Evolutionary conservation across 805 yeast genomes (phyloP).

Genomic region (Kuraishia borneana): DNA sequence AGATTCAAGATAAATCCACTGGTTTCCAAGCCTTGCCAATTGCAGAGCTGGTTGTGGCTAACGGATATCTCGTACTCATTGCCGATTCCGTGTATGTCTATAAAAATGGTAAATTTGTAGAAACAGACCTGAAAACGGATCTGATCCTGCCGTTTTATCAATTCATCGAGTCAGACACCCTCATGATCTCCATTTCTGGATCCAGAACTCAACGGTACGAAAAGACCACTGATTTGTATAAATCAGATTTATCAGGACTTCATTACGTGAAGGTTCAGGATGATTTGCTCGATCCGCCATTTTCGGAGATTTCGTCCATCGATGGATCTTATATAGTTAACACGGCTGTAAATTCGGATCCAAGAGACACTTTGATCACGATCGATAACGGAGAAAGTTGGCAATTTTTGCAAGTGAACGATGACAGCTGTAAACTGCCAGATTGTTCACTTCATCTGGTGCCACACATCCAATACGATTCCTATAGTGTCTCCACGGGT

Average conservation of each 20-base stretch:
- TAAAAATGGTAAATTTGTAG: no score
- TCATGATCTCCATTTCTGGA: no score
- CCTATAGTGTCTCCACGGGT: constrained; percentile 22
- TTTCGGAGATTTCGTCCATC: constrained; percentile 21
- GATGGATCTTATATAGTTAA: constrained; percentile 33
- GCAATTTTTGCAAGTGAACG: constrained; percentile 3
- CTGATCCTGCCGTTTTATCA: no score
- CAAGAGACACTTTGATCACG: constrained; percentile 6
- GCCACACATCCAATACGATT: constrained; percentile 8
- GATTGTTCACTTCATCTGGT: constrained; percentile 17
- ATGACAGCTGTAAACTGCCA: background rate
- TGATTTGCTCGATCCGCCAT: background rate
- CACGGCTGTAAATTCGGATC: constrained; percentile 4
- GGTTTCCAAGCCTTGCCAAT: no score
- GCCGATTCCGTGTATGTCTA: no score
- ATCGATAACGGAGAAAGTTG: constrained; percentile 9
- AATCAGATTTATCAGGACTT: constrained; percentile 18
- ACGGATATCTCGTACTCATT: no score
- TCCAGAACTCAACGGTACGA: no score
- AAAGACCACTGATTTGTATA: background rate
- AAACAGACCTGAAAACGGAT: no score
- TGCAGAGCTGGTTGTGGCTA: no score
- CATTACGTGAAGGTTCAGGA: constrained; percentile 19
- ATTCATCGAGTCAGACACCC: no score
- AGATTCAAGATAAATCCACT: no score